Percentiles rank a stretch among this genome's conserved stretches.
Evolutionary conservation across 768 basidiomycete species (phyloP).

Genomic region (Collybia sordida): DNA sequence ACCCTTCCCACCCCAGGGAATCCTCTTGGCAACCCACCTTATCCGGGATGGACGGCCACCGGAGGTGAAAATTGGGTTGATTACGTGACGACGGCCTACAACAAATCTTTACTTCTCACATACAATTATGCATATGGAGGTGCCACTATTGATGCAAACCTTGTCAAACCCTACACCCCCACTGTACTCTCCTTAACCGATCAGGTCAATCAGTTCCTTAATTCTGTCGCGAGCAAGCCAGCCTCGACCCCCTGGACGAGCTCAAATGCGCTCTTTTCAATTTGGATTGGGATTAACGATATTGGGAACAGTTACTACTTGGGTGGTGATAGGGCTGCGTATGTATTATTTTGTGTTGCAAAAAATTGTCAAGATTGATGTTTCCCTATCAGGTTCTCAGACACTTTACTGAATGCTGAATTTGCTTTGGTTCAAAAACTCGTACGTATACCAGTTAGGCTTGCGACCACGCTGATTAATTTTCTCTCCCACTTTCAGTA

Average conservation of each 20-base stretch:
- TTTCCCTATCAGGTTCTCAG: constrained; percentile 38
- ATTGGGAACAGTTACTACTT: constrained; percentile 54
- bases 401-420: constrained; percentile 45
- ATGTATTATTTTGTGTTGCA: constrained; percentile 16
- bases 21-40: constrained; percentile 53
- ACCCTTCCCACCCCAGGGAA: constrained; percentile 45
- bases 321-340: constrained; percentile 49
- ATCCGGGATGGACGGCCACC: constrained; percentile 52
- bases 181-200: constrained; percentile 56
- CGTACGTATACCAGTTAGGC: constrained; percentile 25
- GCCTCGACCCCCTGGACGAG: constrained; percentile 54
- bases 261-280: constrained; percentile 55
- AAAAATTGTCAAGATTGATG: neutral
- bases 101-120: constrained; percentile 52
- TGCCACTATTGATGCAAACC: constrained; percentile 58
- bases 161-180: constrained; percentile 53
- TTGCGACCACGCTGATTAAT: neutral
- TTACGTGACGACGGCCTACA: constrained; percentile 48
- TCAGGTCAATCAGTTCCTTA: constrained; percentile 61
- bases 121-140: constrained; percentile 71
- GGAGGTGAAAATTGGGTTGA: constrained; percentile 65
- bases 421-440: constrained; percentile 51
- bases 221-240: constrained; percentile 45
- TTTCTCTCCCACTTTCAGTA: constrained; percentile 18
- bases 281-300: constrained; percentile 78